A percentile compares a stretch with the other conserved stretches of the same genome.
Conservation (phyloP, 2,329 filamentous ascomycete species). For the Cordyceps tenuipes region DNA sequence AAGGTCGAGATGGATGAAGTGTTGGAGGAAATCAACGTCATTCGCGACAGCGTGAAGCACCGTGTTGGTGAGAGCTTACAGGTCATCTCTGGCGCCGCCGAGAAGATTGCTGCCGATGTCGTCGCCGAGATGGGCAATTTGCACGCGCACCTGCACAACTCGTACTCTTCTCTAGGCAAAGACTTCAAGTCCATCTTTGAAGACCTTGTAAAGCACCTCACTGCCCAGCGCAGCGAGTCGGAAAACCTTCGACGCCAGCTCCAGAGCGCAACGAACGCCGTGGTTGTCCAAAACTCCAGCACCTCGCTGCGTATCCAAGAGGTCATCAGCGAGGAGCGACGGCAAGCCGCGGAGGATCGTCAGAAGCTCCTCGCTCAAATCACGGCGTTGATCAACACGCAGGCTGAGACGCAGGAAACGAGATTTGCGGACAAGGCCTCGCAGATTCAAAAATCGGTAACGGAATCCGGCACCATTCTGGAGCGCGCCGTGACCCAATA, state of each 20-base stretch:
- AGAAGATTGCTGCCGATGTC: slow-evolving; percentile 83
- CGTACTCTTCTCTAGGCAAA: slow-evolving; percentile 73
- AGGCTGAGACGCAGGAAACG: slow-evolving; percentile 63
- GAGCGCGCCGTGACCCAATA: slow-evolving; percentile 59
- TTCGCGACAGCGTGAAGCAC: slow-evolving; percentile 80
- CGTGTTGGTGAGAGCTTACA: slow-evolving; percentile 79
- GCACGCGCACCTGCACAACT: slow-evolving; percentile 73
- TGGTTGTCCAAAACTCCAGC: slow-evolving; percentile 58
- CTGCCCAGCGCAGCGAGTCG: slow-evolving; percentile 68
- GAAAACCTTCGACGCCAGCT: slow-evolving; percentile 66
- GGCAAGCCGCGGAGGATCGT: slow-evolving; percentile 64
- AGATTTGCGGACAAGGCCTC: slow-evolving; percentile 59
- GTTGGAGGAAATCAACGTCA: slow-evolving; percentile 82
- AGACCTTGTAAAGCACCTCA: slow-evolving; percentile 65
- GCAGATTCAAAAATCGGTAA: slow-evolving; percentile 55
- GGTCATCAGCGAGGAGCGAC: slow-evolving; percentile 67
- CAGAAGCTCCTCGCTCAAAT: slow-evolving; percentile 70
- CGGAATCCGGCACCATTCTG: slow-evolving; percentile 53
- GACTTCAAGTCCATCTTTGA: slow-evolving; percentile 86
- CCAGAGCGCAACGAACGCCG: slow-evolving; percentile 56
- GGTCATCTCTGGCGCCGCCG: slow-evolving; percentile 73
- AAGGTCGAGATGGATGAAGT: slow-evolving; percentile 86
- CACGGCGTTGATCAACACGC: slow-evolving; percentile 63
- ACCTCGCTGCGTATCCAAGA: slow-evolving; percentile 60
- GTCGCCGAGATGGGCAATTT: slow-evolving; percentile 79